A percentile compares a stretch with the other conserved stretches of the same genome.
These are phyloP conservation scores for Kitagawia praeruptora DNA, from an alignment of 129 eudicot genomes.

Conservation along the genomic window DNA sequence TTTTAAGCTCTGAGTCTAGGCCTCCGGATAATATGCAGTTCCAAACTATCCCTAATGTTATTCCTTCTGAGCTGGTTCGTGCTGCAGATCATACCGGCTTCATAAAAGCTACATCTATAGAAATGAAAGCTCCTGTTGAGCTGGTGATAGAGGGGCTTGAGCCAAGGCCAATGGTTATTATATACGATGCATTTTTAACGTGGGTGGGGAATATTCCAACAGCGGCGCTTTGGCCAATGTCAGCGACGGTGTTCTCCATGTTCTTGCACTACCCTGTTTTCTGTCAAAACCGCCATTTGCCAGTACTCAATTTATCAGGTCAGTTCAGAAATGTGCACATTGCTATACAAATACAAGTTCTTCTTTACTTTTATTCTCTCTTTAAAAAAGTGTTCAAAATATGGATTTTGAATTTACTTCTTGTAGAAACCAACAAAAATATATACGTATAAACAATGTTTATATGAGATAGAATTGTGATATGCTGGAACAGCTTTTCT, in stretches of 20 bases:
- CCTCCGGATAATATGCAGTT: conserved; percentile 24
- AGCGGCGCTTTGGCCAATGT: conserved; percentile 43
- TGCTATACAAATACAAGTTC: too few relatives aligned
- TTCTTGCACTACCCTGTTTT: conserved; percentile 38
- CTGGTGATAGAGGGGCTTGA: conserved; percentile 21
- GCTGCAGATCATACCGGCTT: conserved; percentile 29
- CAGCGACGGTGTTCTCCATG: conserved; percentile 37
- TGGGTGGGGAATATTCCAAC: conserved; percentile 63
- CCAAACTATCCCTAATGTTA: conserved; percentile 47
- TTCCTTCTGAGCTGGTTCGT: conserved; percentile 58
- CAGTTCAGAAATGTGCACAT: not conserved
- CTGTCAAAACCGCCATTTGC: conserved; percentile 24
- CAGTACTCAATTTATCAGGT: conserved; percentile 35
- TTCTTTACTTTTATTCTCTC: too few relatives aligned
- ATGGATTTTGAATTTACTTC: too few relatives aligned
- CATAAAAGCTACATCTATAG: conserved; percentile 22
- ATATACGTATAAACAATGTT: too few relatives aligned
- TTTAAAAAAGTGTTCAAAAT: not conserved
- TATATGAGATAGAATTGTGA: too few relatives aligned
- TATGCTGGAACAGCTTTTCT: too few relatives aligned
- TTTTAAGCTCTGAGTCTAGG: conserved; percentile 24
- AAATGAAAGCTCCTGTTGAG: conserved; percentile 45
- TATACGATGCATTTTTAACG: conserved; percentile 31
- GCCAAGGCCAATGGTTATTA: conserved; percentile 27
- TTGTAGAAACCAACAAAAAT: too few relatives aligned